Conservation (phyloP, 2,329 filamentous ascomycete genomes). For the Elsinoe perseae region DNA sequence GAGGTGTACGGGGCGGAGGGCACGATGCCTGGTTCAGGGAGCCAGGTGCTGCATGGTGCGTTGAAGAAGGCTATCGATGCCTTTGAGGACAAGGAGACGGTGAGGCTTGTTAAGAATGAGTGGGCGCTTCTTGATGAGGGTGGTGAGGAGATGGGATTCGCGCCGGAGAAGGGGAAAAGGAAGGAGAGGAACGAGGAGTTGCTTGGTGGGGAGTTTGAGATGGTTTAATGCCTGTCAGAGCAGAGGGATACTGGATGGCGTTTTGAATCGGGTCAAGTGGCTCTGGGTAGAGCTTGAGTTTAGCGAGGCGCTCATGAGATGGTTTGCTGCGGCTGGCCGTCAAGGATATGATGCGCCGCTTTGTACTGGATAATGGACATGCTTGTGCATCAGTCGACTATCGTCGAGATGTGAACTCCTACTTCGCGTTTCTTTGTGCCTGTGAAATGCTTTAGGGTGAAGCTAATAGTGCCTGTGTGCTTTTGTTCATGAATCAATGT, state of each 20-base stretch:
- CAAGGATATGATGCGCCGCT: slow-evolving; percentile 16
- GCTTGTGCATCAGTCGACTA: neutral
- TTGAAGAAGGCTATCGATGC: slow-evolving; percentile 51
- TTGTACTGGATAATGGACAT: slow-evolving; percentile 3
- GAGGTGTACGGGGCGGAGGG: slow-evolving; percentile 7
- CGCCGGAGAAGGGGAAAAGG: slow-evolving; percentile 29
- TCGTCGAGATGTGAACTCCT: slow-evolving; percentile 5
- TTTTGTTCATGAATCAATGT: neutral
- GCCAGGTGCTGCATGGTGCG: slow-evolving; percentile 50
- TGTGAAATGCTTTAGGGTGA: neutral
- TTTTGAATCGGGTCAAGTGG: neutral
- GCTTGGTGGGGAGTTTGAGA: slow-evolving; percentile 26
- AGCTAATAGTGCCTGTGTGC: neutral
- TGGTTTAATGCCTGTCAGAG: slow-evolving; percentile 1
- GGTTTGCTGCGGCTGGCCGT: slow-evolving; percentile 7
- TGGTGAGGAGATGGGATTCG: slow-evolving; percentile 26
- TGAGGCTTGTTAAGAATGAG: slow-evolving; percentile 53
- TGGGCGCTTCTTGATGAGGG: slow-evolving; percentile 47
- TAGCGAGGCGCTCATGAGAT: slow-evolving; percentile 17
- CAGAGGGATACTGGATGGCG: neutral
- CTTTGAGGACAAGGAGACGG: slow-evolving; percentile 53
- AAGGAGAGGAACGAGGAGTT: slow-evolving; percentile 30
- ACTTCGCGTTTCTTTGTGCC: neutral
- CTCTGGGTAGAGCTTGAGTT: neutral
- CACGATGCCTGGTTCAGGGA: slow-evolving; percentile 31